Evolutionary conservation across 768 basidiomycete species (phyloP).

Genomic region (Rhizopogon vesiculosus): DNA sequence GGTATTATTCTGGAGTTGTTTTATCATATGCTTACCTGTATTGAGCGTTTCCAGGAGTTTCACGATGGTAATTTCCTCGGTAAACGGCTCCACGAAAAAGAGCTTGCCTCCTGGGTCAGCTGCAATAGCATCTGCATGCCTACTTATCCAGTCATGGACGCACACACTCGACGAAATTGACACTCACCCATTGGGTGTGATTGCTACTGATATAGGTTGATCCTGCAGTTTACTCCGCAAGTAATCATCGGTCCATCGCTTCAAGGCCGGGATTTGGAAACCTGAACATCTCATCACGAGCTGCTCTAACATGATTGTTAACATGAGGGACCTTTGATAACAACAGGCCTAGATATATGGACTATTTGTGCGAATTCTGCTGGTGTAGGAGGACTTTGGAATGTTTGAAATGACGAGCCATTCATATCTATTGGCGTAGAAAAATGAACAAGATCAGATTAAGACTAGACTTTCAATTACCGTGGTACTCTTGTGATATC

Average conservation of each 20-base stretch:
- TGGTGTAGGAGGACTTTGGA: constrained; percentile 55
- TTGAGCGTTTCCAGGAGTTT: constrained; percentile 43
- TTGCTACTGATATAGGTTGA: constrained; percentile 60
- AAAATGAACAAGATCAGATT: neutral
- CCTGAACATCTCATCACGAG: constrained; percentile 30
- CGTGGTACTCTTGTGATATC: constrained; percentile 35
- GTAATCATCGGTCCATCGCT: constrained; percentile 65
- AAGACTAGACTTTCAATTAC: constrained; percentile 8
- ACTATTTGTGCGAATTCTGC: constrained; percentile 67
- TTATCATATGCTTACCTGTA: constrained; percentile 24
- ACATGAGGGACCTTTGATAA: constrained; percentile 56
- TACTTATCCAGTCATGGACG: constrained; percentile 19
- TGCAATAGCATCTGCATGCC: constrained; percentile 74
- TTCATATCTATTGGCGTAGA: constrained; percentile 46
- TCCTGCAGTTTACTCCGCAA: constrained; percentile 53
- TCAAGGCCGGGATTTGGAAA: constrained; percentile 38
- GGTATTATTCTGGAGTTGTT: neutral
- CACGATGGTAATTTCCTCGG: constrained; percentile 63
- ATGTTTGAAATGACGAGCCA: constrained; percentile 42
- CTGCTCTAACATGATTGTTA: neutral
- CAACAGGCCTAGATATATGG: constrained; percentile 64
- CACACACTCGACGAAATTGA: neutral
- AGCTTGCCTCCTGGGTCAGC: constrained; percentile 43
- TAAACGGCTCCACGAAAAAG: constrained; percentile 75
- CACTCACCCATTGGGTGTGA: constrained; percentile 79